A percentile compares a stretch with the other conserved stretches of the same genome.
Evolutionary conservation across 352 stramenopile species (phyloP).

Genomic region (Globisporangium yorkense): DNA sequence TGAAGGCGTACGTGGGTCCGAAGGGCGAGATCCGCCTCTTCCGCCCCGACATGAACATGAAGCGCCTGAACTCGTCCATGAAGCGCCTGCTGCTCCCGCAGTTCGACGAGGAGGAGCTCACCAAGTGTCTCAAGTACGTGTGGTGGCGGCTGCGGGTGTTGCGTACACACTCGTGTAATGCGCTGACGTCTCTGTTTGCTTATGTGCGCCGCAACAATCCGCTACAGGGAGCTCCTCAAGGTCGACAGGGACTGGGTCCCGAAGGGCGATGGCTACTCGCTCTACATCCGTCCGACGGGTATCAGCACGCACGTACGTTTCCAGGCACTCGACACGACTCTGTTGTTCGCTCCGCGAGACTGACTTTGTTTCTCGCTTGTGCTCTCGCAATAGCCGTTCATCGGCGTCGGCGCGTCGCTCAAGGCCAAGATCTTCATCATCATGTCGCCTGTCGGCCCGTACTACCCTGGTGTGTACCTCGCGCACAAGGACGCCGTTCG

Average conservation of each 20-base stretch:
- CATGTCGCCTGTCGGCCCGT: constrained; percentile 94
- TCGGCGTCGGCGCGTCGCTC: constrained; percentile 86
- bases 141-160: neutral
- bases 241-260: constrained; percentile 93
- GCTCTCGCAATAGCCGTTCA: constrained; percentile 52
- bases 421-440: constrained; percentile 95
- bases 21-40: constrained; percentile 91
- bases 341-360: neutral
- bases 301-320: constrained; percentile 82
- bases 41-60: constrained; percentile 96
- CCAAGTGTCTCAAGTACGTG: constrained; percentile 86
- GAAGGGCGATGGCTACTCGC: constrained; percentile 92
- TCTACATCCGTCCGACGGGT: constrained; percentile 95
- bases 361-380: neutral
- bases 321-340: neutral
- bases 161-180: neutral
- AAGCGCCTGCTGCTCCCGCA: constrained; percentile 84
- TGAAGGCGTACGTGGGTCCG: constrained; percentile 91
- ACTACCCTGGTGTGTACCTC: constrained; percentile 83
- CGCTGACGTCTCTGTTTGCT: neutral
- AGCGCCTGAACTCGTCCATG: constrained; percentile 93
- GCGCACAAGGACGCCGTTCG: neutral
- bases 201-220: neutral
- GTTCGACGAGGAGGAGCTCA: constrained; percentile 90
- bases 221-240: constrained; percentile 46